A percentile compares a stretch with the other conserved stretches of the same genome.
Evolutionary conservation across 805 yeast genomes (phyloP).

Genomic region (Candida chilensis): DNA sequence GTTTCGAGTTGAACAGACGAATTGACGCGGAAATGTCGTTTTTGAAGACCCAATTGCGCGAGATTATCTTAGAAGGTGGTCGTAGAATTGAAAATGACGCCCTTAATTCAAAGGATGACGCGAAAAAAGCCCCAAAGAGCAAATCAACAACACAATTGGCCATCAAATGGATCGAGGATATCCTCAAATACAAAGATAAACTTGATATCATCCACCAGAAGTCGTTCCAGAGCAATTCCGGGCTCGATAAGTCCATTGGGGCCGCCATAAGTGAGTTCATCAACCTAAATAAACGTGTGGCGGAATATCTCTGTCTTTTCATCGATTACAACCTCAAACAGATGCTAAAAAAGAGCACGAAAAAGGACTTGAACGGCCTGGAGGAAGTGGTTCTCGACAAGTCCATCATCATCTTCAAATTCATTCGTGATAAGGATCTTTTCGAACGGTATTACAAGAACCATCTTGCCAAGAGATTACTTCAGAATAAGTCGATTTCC

Average conservation of each 20-base stretch:
- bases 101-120: slow-evolving; percentile 1
- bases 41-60: slow-evolving; percentile 36
- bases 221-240: slow-evolving; percentile 40
- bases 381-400: slow-evolving; percentile 39
- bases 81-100: slow-evolving; percentile 14
- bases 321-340: slow-evolving; percentile 50
- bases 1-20: slow-evolving; percentile 41
- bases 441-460: slow-evolving; percentile 81
- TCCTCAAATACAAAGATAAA: slow-evolving; percentile 41
- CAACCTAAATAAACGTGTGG: slow-evolving; percentile 34
- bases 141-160: slow-evolving; percentile 41
- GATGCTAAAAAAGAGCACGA: slow-evolving; percentile 36
- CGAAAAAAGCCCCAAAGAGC: slow-evolving; percentile 6
- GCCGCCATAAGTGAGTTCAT: slow-evolving; percentile 55
- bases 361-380: slow-evolving; percentile 33
- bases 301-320: slow-evolving; percentile 49
- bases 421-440: slow-evolving; percentile 72
- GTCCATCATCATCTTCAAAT: slow-evolving; percentile 55
- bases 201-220: slow-evolving; percentile 36
- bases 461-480: slow-evolving; percentile 74
- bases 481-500: slow-evolving; percentile 31
- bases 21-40: slow-evolving; percentile 45
- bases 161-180: slow-evolving; percentile 55
- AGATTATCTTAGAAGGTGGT: slow-evolving; percentile 39
- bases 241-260: slow-evolving; percentile 45